Evolutionary conservation across 75 land plant genomes (phyloP).

Genomic region (Picea sitchensis): DNA sequence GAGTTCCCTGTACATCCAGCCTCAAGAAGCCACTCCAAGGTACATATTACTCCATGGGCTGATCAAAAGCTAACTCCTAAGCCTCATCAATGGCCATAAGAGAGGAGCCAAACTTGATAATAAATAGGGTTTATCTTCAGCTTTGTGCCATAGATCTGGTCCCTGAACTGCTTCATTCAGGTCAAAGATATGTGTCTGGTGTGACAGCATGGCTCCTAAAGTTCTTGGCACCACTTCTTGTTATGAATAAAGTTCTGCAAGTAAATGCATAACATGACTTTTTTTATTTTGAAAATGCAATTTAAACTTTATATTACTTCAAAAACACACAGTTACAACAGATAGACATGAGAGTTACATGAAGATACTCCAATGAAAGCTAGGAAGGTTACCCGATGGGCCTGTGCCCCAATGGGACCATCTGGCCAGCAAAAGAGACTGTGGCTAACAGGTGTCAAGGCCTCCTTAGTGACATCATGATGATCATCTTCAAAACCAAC

Average conservation of each 20-base stretch:
- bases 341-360: neutral
- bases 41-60: constrained; percentile 78
- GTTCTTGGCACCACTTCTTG: constrained; percentile 64
- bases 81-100: constrained; percentile 97
- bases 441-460: constrained; percentile 78
- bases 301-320: neutral
- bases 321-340: neutral
- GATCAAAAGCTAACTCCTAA: constrained; percentile 59
- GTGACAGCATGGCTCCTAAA: constrained; percentile 12
- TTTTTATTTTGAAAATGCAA: neutral
- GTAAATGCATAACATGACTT: constrained; percentile 92
- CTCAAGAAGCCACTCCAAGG: constrained; percentile 87
- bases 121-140: constrained; percentile 52
- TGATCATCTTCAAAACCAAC: constrained; percentile 89
- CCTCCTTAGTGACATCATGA: constrained; percentile 97
- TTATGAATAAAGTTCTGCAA: constrained; percentile 90
- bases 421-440: constrained; percentile 44
- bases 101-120: constrained; percentile 73
- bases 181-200: constrained; percentile 36
- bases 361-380: neutral
- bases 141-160: constrained; percentile 20
- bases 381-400: no score
- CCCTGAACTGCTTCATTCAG: constrained; percentile 49
- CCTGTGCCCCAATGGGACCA: constrained; percentile 21
- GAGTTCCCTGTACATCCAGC: constrained; percentile 49